Evolutionary conservation across 2,329 filamentous ascomycete genomes (phyloP).

Genomic region (Myriosclerotinia curreyana): DNA sequence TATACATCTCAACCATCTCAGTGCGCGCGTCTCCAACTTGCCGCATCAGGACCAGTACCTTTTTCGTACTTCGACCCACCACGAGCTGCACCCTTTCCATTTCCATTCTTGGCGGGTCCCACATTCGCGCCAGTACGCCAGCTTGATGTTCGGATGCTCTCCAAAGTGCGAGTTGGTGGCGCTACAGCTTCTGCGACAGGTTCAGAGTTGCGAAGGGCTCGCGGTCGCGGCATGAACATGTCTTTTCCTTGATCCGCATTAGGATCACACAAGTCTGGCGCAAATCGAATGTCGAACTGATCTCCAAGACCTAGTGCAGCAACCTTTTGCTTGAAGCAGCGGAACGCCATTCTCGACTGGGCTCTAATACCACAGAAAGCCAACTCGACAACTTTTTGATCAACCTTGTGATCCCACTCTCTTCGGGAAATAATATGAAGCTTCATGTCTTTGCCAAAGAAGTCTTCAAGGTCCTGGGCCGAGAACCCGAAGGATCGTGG

Average conservation of each 20-base stretch:
- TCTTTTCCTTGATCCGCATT: not conserved
- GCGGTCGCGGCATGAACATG: slow-evolving; percentile 9
- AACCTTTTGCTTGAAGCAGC: slow-evolving; percentile 17
- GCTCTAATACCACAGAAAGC: slow-evolving; percentile 20
- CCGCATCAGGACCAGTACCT: not conserved
- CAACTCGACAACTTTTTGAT: slow-evolving; percentile 16
- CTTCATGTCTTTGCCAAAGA: slow-evolving; percentile 23
- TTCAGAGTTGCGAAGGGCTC: not conserved
- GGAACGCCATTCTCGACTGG: slow-evolving; percentile 19
- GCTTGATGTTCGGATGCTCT: not conserved
- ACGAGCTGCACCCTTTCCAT: not conserved
- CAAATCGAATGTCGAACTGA: slow-evolving; percentile 20
- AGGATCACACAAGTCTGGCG: slow-evolving; percentile 23
- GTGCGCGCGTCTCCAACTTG: not conserved
- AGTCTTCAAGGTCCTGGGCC: not conserved
- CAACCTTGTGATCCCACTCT: slow-evolving; percentile 4
- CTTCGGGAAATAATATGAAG: slow-evolving; percentile 20
- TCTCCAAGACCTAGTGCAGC: not conserved
- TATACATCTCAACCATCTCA: not conserved
- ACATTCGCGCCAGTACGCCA: not conserved
- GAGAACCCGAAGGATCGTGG: slow-evolving; percentile 6
- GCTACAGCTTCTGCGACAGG: not conserved
- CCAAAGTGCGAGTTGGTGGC: not conserved
- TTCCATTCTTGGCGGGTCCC: no score
- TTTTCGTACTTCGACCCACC: slow-evolving; percentile 1